A percentile compares a stretch with the other conserved stretches of the same genome.
Conservation (phyloP, 768 basidiomycete species). For the Crassisporium funariophilum region DNA sequence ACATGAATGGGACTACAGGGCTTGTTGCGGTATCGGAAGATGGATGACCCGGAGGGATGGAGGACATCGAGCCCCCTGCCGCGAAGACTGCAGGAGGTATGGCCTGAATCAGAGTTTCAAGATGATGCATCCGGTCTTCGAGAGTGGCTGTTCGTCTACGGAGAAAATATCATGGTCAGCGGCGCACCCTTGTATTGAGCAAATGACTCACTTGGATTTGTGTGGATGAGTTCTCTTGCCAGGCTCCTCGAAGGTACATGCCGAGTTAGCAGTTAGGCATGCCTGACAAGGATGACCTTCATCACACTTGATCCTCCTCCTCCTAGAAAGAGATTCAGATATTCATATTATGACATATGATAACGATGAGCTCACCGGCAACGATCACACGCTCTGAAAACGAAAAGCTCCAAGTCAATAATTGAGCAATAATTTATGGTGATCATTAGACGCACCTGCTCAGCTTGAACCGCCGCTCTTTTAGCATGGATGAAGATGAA, state of each 20-base stretch:
- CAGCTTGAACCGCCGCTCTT: constrained; percentile 85
- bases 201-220: constrained; percentile 74
- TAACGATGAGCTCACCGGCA: constrained; percentile 65
- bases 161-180: constrained; percentile 3
- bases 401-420: constrained; percentile 1
- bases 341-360: constrained; percentile 5
- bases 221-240: constrained; percentile 85
- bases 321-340: constrained; percentile 41
- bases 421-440: neutral
- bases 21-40: constrained; percentile 27
- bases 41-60: constrained; percentile 32
- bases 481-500: constrained; percentile 54
- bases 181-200: neutral
- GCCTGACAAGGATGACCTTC: constrained; percentile 90
- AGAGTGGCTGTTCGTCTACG: constrained; percentile 76
- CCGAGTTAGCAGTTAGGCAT: constrained; percentile 78
- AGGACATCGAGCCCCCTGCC: constrained; percentile 47
- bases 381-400: constrained; percentile 80
- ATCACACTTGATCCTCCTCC: constrained; percentile 84
- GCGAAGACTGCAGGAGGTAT: constrained; percentile 82
- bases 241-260: constrained; percentile 87
- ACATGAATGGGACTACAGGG: constrained; percentile 43
- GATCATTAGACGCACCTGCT: constrained; percentile 63
- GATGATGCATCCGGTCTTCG: constrained; percentile 87
- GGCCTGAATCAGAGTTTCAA: constrained; percentile 82